Evolutionary conservation across 768 basidiomycete genomes (phyloP), one percentile per base, ranked within the genome.

Genomic region (Lactarius pseudohatsudake): DNA sequence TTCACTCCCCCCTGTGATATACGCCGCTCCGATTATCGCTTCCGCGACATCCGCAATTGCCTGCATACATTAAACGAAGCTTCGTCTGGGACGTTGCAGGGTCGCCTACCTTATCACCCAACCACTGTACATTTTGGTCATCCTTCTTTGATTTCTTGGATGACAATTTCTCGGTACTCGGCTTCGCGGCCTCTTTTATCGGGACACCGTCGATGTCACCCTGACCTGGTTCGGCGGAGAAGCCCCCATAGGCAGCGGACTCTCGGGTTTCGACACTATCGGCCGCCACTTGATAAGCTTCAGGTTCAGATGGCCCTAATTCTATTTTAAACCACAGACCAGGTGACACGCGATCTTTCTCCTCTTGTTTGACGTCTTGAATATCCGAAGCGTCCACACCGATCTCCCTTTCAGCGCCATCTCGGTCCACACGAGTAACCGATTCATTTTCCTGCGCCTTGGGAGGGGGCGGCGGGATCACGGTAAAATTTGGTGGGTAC

Each of bases 41-140:
- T 95, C 93, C 10, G 85, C 84, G 53, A 93, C 90, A 76, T 95
- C 93, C 58, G 93, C 92, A 34, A 93, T 80, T 26, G 86, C 85
- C 92, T 94, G 36, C 32, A 38, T 32, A 22, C 28, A 2, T 30
- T 67, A 40, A 62, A 47, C n/a, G 55, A 54, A 22, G 18, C 47
- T 36, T 28, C 43, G 47, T 30, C 60, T 53, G 59, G 56, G 62
- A 53, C 58, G 64, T 57, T 38, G 47, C 59, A 41, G 18, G 41
- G 32, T n/a, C 50, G 43, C 45, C 68, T 68, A 90, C 92, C 86
- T 94, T 94, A 77, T 93, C 90, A 55, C 89, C 91, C 4, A 93
- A 75, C 82, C 83, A 85, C 58, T 85, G 84, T 59, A 75, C 79
- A 72, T 72, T 76, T 69, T 71, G 75, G 34, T 82, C 81, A 36